Percentiles rank a stretch among this genome's conserved stretches.
Evolutionary conservation across 1,284 basidiomycete genomes (phyloP).

Genomic region (Microbotryomycetes sp.): DNA sequence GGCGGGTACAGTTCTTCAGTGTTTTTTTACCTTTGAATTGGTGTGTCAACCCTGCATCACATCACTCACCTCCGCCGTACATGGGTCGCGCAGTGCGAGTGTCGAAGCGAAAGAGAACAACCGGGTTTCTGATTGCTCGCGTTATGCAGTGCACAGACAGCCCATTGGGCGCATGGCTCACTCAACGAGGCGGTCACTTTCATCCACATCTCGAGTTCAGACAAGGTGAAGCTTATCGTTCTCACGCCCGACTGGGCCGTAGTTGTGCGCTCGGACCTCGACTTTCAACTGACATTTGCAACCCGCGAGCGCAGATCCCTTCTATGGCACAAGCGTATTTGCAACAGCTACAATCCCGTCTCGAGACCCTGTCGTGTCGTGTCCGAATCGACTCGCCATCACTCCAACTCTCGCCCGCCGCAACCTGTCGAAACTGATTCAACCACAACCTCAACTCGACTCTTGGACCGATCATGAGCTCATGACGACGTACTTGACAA

Average conservation of each 20-base stretch:
- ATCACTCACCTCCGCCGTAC: background rate
- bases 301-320: conserved; percentile 2
- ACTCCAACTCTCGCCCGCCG: conserved; percentile 54
- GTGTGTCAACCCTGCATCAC: background rate
- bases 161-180: conserved; percentile 12
- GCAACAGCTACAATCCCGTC: conserved; percentile 50
- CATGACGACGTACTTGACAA: conserved; percentile 28
- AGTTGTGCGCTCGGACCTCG: background rate
- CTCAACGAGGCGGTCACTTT: conserved; percentile 5
- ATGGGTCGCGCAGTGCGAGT: background rate
- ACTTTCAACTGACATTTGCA: conserved; percentile 1
- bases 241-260: background rate
- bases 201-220: conserved; percentile 7
- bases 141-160: conserved; percentile 5
- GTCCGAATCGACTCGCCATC: conserved; percentile 66
- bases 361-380: conserved; percentile 59
- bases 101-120: background rate
- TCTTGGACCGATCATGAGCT: conserved; percentile 27
- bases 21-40: no score
- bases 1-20: no score
- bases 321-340: conserved; percentile 55
- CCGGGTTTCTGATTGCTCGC: background rate
- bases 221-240: conserved; percentile 6
- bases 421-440: conserved; percentile 45
- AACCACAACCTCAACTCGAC: conserved; percentile 38